Conservation (phyloP, 129 eudicot genomes). For the Ambrosia artemisiifolia region DNA sequence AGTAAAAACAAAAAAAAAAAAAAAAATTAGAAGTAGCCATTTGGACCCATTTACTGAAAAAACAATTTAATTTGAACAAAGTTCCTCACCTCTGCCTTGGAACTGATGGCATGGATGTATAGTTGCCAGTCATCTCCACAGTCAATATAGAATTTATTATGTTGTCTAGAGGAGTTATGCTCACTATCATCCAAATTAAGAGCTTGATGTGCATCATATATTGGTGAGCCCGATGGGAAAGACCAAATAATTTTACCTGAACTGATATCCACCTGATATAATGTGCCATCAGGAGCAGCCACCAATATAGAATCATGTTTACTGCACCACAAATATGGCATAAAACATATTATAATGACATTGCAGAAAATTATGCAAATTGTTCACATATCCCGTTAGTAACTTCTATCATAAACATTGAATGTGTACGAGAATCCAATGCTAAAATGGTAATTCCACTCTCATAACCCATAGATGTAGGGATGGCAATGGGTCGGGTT, state of each 20-base stretch:
- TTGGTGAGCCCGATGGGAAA: constrained; percentile 65
- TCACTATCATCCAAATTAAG: constrained; percentile 47
- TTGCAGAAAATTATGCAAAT: neutral
- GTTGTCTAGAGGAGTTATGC: constrained; percentile 39
- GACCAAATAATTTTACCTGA: constrained; percentile 63
- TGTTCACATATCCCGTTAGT: neutral
- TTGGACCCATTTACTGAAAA: neutral
- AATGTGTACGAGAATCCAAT: neutral
- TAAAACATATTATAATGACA: constrained; percentile 17
- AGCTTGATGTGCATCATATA: constrained; percentile 72
- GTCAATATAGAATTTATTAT: constrained; percentile 52
- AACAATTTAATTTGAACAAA: neutral
- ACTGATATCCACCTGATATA: constrained; percentile 59
- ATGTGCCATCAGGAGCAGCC: constrained; percentile 86
- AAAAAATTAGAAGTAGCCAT: neutral
- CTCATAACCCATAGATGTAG: neutral
- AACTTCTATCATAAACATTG: neutral
- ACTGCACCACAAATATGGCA: constrained; percentile 40
- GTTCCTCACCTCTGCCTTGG: constrained; percentile 46
- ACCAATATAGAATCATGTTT: constrained; percentile 55
- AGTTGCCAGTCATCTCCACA: constrained; percentile 91
- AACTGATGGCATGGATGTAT: constrained; percentile 55
- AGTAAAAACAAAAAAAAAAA: neutral
- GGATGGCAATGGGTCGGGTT: no score
- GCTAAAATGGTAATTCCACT: neutral